Conservation (phyloP, 768 basidiomycete species). For the Suillus plorans region DNA sequence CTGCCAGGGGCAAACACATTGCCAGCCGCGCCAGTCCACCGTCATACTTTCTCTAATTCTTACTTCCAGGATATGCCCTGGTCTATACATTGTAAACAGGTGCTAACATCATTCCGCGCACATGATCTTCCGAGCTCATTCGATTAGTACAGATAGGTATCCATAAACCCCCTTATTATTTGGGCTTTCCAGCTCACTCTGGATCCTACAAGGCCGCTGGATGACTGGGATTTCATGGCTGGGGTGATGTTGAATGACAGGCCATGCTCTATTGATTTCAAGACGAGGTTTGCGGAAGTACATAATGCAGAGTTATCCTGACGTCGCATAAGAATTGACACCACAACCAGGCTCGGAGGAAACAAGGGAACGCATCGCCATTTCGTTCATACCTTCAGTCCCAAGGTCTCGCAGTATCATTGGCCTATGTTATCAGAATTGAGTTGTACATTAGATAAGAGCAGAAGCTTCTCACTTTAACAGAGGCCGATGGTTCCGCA, state of each 20-base stretch:
- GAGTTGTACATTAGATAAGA: neutral
- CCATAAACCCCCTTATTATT: conserved; percentile 59
- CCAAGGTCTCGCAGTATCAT: neutral
- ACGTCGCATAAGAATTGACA: neutral
- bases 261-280: conserved; percentile 57
- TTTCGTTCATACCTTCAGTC: neutral
- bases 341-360: neutral
- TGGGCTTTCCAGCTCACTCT: conserved; percentile 55
- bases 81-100: conserved; percentile 40
- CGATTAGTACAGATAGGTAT: conserved; percentile 49
- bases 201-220: conserved; percentile 45
- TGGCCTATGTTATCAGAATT: neutral
- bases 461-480: neutral
- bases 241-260: conserved; percentile 61
- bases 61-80: conserved; percentile 49
- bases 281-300: conserved; percentile 36
- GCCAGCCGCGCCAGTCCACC: no score
- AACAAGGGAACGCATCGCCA: neutral
- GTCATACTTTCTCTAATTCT: neutral
- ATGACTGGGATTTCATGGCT: conserved; percentile 60
- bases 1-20: no score
- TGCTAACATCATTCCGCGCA: neutral
- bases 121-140: neutral
- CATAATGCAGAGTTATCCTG: neutral
- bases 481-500: neutral